Base-by-base conservation (phyloP, 768 basidiomycete species). In the Lactarius tabidus region DNA sequence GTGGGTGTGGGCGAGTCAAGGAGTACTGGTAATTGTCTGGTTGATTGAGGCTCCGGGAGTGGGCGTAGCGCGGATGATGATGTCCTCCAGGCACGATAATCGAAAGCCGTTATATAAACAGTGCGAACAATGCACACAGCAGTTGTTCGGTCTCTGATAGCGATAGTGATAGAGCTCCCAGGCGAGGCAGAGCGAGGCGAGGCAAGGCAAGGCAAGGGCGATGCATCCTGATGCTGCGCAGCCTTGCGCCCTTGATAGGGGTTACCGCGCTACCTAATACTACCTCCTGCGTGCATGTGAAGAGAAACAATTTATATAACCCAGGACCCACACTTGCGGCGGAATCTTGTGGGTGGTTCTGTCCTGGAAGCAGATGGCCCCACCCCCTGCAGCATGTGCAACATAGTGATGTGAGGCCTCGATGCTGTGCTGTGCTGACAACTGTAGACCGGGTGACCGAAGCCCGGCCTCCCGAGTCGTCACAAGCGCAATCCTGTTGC, bases 101-200 rank as follows among this genome's bases (percentile, higher is more conserved):
- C 51, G 48, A 55, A 57, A 35, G 51, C n/a, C 23, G 31, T 57
- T 66, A 58, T 66, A 66, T 65, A 64, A 59, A 33, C 10, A 57
- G 62, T 39, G 57, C 41, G 45, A 60, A 35, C 36, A 67, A 39
- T 31, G 41, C 60, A 60, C 67, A 68, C 64, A 58, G 64, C 67
- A 67, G 64, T 23, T 2, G 64, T 60, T 39, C 59, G 31, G 58
- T 58, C 41, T 41, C 41, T 41, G 41, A 48, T 48, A 48, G 45
- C 48, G 48, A 52, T 35, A 28, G 33, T 48, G 64, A 53, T 35
- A 41, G 39, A 23, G 48, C 56, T 63, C 55, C n/a, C 29, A 62
- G 62, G 62, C 39, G 12, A 56, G 36, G 48, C 51, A 43, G 55
- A 3, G 3, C 33, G 33, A 33, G 62, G 35, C 62, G 26, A 63